These are phyloP conservation scores for Perkinsus olseni DNA, from an alignment of 169 alveolate species.

Conservation along the genomic window DNA sequence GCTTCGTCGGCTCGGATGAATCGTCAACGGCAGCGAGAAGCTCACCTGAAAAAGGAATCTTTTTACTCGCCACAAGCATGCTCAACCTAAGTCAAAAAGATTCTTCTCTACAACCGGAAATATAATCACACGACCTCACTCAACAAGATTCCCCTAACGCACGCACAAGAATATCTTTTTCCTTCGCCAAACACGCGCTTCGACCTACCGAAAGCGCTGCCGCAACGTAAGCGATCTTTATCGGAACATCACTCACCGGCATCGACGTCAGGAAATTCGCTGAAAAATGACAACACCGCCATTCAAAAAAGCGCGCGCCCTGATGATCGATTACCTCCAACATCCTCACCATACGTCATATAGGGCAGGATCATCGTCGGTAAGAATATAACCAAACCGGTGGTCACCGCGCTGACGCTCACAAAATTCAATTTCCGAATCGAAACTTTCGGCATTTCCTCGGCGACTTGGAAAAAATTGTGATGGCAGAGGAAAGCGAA, in stretches of 20 bases:
- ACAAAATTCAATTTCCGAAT: not conserved
- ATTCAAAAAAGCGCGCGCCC: slow-evolving; percentile 6
- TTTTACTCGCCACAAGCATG: too few species aligned
- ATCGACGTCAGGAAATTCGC: not conserved
- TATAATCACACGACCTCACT: too few species aligned
- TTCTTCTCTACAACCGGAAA: too few species aligned
- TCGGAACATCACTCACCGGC: not conserved
- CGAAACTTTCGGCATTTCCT: too few species aligned
- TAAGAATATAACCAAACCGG: not conserved
- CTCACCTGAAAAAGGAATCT: not conserved
- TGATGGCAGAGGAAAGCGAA: too few species aligned
- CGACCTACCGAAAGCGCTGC: not conserved
- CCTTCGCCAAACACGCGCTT: not conserved
- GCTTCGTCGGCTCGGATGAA: not conserved
- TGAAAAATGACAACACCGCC: not conserved
- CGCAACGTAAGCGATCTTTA: not conserved
- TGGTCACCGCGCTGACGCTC: not conserved
- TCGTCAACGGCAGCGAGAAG: not conserved
- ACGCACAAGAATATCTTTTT: not conserved
- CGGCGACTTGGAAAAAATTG: too few species aligned
- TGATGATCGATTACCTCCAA: not conserved
- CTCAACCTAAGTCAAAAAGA: too few species aligned
- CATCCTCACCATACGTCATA: not conserved
- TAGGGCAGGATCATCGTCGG: not conserved
- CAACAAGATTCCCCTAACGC: too few species aligned